Percentiles rank a stretch among this genome's conserved stretches.
Conservation (phyloP, 257 asterid genomes). For the Datura wrightii region DNA sequence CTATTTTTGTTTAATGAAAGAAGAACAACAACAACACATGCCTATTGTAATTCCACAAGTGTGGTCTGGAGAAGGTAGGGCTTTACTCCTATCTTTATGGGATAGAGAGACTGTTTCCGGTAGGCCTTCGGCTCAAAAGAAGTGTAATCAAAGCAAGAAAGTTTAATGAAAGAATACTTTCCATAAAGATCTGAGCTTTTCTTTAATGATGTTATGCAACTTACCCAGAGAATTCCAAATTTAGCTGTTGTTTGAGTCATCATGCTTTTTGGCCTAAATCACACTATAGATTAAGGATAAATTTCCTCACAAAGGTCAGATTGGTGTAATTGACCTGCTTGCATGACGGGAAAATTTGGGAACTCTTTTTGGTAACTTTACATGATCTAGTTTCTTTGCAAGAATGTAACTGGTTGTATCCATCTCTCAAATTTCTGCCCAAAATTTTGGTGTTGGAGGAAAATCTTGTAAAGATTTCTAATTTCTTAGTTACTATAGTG, state of each 20-base stretch:
- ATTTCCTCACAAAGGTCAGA: background rate
- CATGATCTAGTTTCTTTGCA: slow-evolving; percentile 10
- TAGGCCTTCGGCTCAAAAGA: no score
- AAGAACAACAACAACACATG: no score
- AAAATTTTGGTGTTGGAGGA: slow-evolving; percentile 10
- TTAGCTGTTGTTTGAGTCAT: background rate
- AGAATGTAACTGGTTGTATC: background rate
- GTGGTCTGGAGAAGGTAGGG: no score
- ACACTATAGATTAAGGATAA: background rate
- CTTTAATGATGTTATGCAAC: background rate
- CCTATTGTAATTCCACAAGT: no score
- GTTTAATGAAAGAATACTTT: background rate
- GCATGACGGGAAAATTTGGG: background rate
- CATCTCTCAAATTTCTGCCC: background rate
- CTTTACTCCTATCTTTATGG: no score
- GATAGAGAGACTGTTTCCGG: no score
- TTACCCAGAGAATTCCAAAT: background rate
- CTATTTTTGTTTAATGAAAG: background rate
- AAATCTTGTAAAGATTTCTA: background rate
- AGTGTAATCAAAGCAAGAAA: no score
- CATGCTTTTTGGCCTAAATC: background rate
- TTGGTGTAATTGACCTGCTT: slow-evolving; percentile 7
- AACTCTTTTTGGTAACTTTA: background rate
- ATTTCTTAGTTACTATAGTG: slow-evolving; percentile 27
- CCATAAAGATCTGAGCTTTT: background rate